Percentiles rank a stretch among this genome's conserved stretches.
Evolutionary conservation across 352 stramenopile genomes (phyloP).

Genomic region (Pythium rhizo-oryzae): DNA sequence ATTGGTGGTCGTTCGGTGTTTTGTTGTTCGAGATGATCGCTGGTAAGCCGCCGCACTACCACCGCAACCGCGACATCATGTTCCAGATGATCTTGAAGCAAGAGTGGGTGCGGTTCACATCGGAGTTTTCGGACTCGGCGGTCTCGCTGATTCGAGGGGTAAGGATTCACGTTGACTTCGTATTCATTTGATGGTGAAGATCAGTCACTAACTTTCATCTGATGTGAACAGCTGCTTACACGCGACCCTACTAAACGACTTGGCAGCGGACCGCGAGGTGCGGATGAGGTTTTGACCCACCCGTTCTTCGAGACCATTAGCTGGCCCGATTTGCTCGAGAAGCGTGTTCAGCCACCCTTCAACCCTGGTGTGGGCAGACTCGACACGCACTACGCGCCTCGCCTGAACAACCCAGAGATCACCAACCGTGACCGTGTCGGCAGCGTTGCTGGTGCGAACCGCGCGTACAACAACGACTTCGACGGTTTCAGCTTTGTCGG

Average conservation of each 20-base stretch:
- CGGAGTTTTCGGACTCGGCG: conserved; percentile 90
- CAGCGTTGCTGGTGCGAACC: conserved; percentile 65
- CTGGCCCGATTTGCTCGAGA: conserved; percentile 88
- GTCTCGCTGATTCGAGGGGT: conserved; percentile 93
- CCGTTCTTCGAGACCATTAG: conserved; percentile 93
- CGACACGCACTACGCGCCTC: conserved; percentile 85
- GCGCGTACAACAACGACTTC: conserved; percentile 77
- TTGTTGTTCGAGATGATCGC: conserved; percentile 97
- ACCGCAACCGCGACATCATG: conserved; percentile 92
- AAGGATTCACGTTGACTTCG: conserved; percentile 26
- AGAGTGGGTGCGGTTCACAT: conserved; percentile 95
- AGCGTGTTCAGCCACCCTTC: conserved; percentile 82
- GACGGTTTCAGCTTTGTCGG: conserved; percentile 92
- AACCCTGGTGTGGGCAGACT: conserved; percentile 89
- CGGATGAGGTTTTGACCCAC: conserved; percentile 90
- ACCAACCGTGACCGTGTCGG: conserved; percentile 81
- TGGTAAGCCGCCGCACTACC: conserved; percentile 90
- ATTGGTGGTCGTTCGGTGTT: conserved; percentile 96
- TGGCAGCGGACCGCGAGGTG: conserved; percentile 90
- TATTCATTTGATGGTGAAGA: neutral
- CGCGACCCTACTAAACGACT: conserved; percentile 95
- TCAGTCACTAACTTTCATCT: conserved; percentile 27
- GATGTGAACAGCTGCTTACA: conserved; percentile 90
- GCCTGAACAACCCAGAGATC: conserved; percentile 90
- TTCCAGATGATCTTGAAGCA: conserved; percentile 93